Conservation (phyloP, 2,329 filamentous ascomycete genomes). For the Tolypocladium sp. region DNA sequence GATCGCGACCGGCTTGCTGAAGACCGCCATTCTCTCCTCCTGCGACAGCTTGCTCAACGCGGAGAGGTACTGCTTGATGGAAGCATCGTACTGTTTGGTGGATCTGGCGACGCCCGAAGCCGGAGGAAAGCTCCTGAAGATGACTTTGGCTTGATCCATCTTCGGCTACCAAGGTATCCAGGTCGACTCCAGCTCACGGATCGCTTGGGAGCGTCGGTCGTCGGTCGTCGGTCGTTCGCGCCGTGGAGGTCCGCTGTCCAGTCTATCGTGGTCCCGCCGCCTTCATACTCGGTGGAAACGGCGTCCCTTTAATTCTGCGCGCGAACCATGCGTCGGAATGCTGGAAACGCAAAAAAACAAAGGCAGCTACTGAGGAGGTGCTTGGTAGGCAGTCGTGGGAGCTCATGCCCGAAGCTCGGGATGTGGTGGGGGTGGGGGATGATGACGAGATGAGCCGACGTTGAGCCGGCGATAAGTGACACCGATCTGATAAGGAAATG, state of each 20-base stretch:
- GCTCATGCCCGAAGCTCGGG: background rate
- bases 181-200: background rate
- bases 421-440: background rate
- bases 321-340: background rate
- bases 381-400: background rate
- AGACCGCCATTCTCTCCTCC: conserved; percentile 20
- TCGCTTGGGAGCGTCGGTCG: background rate
- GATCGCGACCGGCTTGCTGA: conserved; percentile 24
- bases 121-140: conserved; percentile 34
- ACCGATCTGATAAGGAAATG: background rate
- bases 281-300: background rate
- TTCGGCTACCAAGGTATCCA: conserved; percentile 3
- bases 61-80: conserved; percentile 26
- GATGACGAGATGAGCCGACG: background rate
- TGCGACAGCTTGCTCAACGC: conserved; percentile 28
- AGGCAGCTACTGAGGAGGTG: background rate
- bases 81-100: conserved; percentile 28
- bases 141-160: conserved; percentile 19
- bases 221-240: background rate
- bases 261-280: background rate
- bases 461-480: conserved; percentile 1
- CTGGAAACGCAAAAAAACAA: background rate
- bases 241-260: background rate
- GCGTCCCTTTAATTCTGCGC: background rate
- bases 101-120: conserved; percentile 13